A percentile compares a stretch with the other conserved stretches of the same genome.
phyloP scores from a whole-genome alignment of 208 protist genomes.

The Lotmaria passim region DNA sequence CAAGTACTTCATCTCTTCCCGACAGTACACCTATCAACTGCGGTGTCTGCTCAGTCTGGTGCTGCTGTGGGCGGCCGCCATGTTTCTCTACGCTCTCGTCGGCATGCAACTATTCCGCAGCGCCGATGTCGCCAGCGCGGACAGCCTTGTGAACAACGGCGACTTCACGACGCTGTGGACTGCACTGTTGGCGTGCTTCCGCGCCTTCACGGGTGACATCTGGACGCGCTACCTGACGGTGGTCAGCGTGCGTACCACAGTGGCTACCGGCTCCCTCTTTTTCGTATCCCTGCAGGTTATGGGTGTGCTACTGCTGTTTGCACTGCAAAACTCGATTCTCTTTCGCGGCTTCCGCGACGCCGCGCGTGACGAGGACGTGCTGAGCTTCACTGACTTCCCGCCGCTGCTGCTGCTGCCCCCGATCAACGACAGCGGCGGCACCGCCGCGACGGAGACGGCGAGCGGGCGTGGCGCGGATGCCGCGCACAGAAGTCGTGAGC shows the following conservation, averaged over 20 bases:
- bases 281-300: constrained; percentile 36
- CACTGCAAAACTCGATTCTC: constrained; percentile 31
- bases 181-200: constrained; percentile 48
- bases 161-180: constrained; percentile 64
- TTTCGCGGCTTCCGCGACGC: constrained; percentile 25
- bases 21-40: constrained; percentile 18
- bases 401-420: constrained; percentile 30
- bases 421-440: constrained; percentile 1
- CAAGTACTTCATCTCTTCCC: constrained; percentile 31
- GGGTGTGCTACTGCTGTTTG: constrained; percentile 20
- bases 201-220: constrained; percentile 49
- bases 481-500: not conserved
- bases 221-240: constrained; percentile 45
- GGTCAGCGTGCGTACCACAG: constrained; percentile 24
- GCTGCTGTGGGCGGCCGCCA: constrained; percentile 23
- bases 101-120: constrained; percentile 66
- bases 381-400: constrained; percentile 13
- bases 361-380: constrained; percentile 13
- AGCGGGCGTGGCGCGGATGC: not conserved
- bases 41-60: constrained; percentile 29
- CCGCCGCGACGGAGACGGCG: not conserved
- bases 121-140: constrained; percentile 11
- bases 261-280: constrained; percentile 49
- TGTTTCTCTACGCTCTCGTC: constrained; percentile 57
- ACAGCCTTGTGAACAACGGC: constrained; percentile 20